These are phyloP conservation scores for Quercus rubra DNA, from an alignment of 306 rosid genomes.

Conservation along the genomic window DNA sequence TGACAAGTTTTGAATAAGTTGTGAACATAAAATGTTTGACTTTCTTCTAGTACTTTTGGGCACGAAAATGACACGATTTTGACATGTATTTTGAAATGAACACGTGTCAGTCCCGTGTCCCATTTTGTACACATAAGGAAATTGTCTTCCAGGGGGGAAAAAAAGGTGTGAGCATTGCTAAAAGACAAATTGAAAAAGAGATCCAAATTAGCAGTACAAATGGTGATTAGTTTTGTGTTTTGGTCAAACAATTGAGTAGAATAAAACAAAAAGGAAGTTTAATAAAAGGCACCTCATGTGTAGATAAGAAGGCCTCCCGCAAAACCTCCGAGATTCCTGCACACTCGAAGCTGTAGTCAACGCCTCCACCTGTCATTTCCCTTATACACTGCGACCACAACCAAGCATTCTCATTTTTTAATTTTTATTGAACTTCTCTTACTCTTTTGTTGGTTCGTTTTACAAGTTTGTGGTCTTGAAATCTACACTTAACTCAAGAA, in stretches of 20 bases:
- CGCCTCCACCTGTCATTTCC: slow-evolving; percentile 59
- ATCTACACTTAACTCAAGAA: no score
- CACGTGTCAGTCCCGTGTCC: accelerated
- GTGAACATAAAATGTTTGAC: no score
- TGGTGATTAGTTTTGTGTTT: no score
- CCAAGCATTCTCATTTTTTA: neutral
- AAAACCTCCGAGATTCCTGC: slow-evolving; percentile 51
- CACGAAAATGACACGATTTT: no score
- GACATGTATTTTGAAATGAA: no score
- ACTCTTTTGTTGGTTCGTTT: neutral
- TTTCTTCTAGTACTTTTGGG: no score
- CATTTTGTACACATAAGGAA: no score
- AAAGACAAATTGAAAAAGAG: neutral
- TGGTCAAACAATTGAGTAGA: neutral
- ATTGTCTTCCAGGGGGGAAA: accelerated
- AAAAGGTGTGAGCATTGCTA: no score
- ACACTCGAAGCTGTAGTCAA: slow-evolving; percentile 71
- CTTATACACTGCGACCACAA: slow-evolving; percentile 46
- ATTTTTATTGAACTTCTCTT: neutral
- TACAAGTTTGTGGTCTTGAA: neutral
- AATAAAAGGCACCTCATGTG: slow-evolving; percentile 41
- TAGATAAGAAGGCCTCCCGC: slow-evolving; percentile 57
- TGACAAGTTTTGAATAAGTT: no score
- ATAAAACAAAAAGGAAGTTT: neutral
- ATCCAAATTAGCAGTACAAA: no score